Conservation (phyloP, 305 asterid genomes). For the Solanum hybrid region DNA sequence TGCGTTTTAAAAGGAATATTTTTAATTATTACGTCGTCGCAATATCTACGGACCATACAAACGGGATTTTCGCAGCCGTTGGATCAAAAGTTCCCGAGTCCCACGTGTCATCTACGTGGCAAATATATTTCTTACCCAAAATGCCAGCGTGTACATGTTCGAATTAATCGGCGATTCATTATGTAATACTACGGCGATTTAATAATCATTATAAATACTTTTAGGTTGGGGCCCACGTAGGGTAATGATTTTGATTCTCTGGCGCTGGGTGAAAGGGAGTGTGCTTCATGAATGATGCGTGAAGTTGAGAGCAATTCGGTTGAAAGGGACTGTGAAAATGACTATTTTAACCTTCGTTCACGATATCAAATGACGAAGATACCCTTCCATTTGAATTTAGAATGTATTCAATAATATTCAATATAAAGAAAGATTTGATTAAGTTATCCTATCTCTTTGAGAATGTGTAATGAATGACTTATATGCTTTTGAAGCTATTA, state of each 20-base stretch:
- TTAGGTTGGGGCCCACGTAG: not conserved
- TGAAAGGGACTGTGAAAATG: not conserved
- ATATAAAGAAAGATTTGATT: not conserved
- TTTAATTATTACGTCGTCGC: not conserved
- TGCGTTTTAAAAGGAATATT: not conserved
- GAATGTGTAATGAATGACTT: not conserved
- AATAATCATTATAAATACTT: not conserved
- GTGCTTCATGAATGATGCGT: slow-evolving; percentile 28
- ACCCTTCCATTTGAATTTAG: not conserved
- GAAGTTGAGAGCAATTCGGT: slow-evolving; percentile 13
- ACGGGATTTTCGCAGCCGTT: not conserved
- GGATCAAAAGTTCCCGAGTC: not conserved
- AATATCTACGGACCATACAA: not conserved
- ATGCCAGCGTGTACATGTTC: not conserved
- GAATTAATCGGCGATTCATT: not conserved
- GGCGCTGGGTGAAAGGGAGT: slow-evolving; percentile 11
- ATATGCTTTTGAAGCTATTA: not conserved
- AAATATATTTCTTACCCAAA: not conserved
- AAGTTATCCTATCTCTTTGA: not conserved
- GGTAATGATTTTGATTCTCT: slow-evolving; percentile 13
- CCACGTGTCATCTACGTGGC: slow-evolving; percentile 4
- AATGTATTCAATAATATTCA: not conserved
- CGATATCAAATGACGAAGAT: not conserved
- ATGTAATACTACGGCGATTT: not conserved
- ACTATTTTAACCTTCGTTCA: slow-evolving; percentile 6